Evolutionary conservation across 2,329 filamentous ascomycete species (phyloP).

Genomic region (Aspergillus flavus): DNA sequence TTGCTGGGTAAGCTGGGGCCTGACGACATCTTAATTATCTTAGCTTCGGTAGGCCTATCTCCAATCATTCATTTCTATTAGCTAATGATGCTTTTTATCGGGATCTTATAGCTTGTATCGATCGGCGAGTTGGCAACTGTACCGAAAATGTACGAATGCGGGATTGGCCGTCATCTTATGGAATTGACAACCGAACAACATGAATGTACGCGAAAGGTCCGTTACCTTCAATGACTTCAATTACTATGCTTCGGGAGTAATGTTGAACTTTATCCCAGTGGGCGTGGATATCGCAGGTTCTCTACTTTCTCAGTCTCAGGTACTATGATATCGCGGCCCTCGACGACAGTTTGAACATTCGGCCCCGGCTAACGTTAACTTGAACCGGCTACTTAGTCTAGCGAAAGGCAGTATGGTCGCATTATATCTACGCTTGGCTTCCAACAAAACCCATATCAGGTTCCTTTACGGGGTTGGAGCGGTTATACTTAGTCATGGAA

Average conservation of each 20-base stretch:
- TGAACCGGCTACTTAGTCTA: background rate
- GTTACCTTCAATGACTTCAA: background rate
- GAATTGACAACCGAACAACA: background rate
- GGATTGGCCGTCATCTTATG: background rate
- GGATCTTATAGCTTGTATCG: background rate
- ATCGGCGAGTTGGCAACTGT: background rate
- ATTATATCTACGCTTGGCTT: background rate
- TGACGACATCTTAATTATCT: background rate
- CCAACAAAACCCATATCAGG: background rate
- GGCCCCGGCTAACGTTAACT: background rate
- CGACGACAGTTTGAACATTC: too few relatives aligned
- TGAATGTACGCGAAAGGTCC: background rate
- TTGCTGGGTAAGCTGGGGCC: background rate
- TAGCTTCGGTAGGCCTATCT: background rate
- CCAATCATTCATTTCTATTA: background rate
- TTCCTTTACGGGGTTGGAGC: background rate
- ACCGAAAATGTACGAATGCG: background rate
- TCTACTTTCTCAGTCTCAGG: conserved; percentile 2
- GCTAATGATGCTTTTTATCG: background rate
- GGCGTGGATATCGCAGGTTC: conserved; percentile 2
- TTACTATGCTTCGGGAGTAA: background rate
- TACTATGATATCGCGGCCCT: background rate
- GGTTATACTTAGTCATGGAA: background rate
- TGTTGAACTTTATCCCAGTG: background rate
- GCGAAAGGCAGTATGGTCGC: background rate